These are phyloP conservation scores for Suillus paluster DNA, from an alignment of 768 basidiomycete species.

Conservation along the genomic window DNA sequence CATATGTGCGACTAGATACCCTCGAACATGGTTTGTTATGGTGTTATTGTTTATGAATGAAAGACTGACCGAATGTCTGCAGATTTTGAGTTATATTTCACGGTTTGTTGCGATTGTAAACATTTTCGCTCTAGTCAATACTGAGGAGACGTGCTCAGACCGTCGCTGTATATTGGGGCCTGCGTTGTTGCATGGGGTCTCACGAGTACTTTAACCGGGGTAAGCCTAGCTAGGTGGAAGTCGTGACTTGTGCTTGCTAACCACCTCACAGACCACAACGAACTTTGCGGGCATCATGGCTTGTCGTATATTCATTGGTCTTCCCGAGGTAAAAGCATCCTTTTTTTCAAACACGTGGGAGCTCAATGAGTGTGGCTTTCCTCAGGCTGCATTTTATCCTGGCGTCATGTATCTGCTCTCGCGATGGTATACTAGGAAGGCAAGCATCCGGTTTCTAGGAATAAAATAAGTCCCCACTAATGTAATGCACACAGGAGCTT, in stretches of 20 bases:
- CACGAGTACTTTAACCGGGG: slow-evolving; percentile 67
- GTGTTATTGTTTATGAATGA: background rate
- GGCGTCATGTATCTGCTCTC: slow-evolving; percentile 53
- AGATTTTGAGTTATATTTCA: slow-evolving; percentile 60
- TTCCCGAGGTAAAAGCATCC: slow-evolving; percentile 51
- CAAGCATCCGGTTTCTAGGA: background rate
- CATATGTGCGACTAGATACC: slow-evolving; percentile 46
- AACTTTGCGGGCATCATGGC: slow-evolving; percentile 58
- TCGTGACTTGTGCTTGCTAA: slow-evolving; percentile 7
- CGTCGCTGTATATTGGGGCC: slow-evolving; percentile 61
- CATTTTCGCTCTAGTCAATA: background rate
- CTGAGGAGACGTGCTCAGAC: slow-evolving; percentile 39
- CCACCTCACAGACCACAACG: slow-evolving; percentile 47
- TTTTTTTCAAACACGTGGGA: background rate
- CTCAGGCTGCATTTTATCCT: slow-evolving; percentile 65
- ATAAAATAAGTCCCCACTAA: background rate
- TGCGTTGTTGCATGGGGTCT: slow-evolving; percentile 69
- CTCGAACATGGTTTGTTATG: slow-evolving; percentile 59
- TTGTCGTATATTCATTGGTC: slow-evolving; percentile 63
- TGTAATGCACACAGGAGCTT: slow-evolving; percentile 50
- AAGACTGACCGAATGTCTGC: background rate
- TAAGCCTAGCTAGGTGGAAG: slow-evolving; percentile 24
- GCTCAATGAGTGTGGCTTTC: background rate
- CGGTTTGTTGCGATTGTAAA: slow-evolving; percentile 39
- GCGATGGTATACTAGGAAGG: slow-evolving; percentile 58